A percentile compares a stretch with the other conserved stretches of the same genome.
phyloP scores from a whole-genome alignment of 1,139 yeast genomes.

The Suhomyces ambrosiae region DNA sequence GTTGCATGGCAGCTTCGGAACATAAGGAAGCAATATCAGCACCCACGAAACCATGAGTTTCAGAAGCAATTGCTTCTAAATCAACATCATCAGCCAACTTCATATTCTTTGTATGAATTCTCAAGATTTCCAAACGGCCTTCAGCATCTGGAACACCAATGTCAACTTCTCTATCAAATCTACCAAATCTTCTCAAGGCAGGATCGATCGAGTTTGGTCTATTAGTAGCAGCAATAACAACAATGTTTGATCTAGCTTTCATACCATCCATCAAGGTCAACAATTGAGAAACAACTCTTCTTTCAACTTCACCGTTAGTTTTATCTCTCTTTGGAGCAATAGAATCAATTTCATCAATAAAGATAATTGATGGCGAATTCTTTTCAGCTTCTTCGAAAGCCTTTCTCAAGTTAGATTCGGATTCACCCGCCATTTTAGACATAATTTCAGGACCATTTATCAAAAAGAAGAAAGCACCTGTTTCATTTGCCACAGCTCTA shows the following conservation, averaged over 20 bases:
- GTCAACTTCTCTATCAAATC: slow-evolving; percentile 98
- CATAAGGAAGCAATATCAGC: slow-evolving; percentile 82
- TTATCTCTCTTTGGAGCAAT: slow-evolving; percentile 99
- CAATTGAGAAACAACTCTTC: slow-evolving; percentile 97
- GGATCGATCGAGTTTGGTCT: slow-evolving; percentile 99
- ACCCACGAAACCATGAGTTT: slow-evolving; percentile 98
- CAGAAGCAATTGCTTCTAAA: slow-evolving; percentile 76
- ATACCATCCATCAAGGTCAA: slow-evolving; percentile 98
- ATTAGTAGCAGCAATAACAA: slow-evolving; percentile 87
- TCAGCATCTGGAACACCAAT: slow-evolving; percentile 99
- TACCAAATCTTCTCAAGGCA: slow-evolving; percentile 96
- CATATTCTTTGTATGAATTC: slow-evolving; percentile 91
- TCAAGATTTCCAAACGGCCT: slow-evolving; percentile 94
- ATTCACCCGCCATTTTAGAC: slow-evolving; percentile 99
- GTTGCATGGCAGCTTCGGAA: slow-evolving; percentile 95
- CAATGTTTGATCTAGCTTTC: slow-evolving; percentile 97
- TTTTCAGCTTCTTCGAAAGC: slow-evolving; percentile 99
- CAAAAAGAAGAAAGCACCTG: slow-evolving; percentile 97
- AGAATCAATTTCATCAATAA: slow-evolving; percentile 97
- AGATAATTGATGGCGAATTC: slow-evolving; percentile 93
- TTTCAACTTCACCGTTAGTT: slow-evolving; percentile 96
- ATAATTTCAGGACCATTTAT: slow-evolving; percentile 99
- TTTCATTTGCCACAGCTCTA: slow-evolving; percentile 98
- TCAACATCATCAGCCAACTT: slow-evolving; percentile 94
- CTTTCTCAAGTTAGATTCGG: slow-evolving; percentile 94